Conservation (phyloP, 208 protist genomes). For the Tritrichomonas musculus region DNA sequence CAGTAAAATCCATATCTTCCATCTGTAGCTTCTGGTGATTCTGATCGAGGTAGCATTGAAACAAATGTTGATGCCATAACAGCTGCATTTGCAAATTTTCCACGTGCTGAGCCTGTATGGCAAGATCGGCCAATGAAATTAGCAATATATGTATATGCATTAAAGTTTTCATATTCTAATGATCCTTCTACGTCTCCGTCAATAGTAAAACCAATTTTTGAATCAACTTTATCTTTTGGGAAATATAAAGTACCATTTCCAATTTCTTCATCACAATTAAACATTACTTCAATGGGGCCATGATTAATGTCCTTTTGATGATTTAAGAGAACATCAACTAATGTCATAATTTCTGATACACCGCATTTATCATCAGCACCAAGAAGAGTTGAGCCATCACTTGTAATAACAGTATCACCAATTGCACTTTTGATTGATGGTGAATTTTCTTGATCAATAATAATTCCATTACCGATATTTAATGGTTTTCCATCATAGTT, state of each 20-base stretch:
- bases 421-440: not conserved
- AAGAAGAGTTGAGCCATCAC: not conserved
- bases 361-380: conserved; percentile 17
- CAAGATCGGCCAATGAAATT: not conserved
- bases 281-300: not conserved
- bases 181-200: not conserved
- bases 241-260: not conserved
- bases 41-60: not conserved
- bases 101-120: not conserved
- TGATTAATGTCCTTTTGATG: not conserved
- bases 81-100: not conserved
- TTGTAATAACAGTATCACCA: not conserved
- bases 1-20: not conserved
- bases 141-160: not conserved
- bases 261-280: conserved; percentile 20
- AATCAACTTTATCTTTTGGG: not conserved
- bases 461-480: not conserved
- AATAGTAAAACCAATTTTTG: not conserved
- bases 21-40: not conserved
- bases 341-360: not conserved
- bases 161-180: not conserved
- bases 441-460: not conserved
- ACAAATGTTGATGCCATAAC: not conserved
- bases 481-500: not conserved
- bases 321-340: not conserved